Evolutionary conservation across 208 protist species (phyloP), one percentile per base, ranked within the genome.

Genomic region (Leishmania braziliensis): DNA sequence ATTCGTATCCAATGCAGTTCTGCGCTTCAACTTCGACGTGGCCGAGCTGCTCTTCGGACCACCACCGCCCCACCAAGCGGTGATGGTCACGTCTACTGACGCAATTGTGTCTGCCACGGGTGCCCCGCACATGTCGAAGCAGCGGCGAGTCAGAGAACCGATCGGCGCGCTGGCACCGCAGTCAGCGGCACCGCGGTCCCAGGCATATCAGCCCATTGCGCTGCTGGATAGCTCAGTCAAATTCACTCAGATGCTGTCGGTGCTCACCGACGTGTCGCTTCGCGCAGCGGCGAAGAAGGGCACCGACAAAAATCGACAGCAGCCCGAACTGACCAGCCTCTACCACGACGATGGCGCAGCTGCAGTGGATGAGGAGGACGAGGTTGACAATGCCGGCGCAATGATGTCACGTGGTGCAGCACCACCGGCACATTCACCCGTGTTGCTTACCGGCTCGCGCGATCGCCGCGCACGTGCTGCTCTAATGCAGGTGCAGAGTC

Each of bases 21-120:
- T 90, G 5, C 72, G 71, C 10, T 86, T 90, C 70, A 70, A 50
- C 39, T 90, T 90, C 46, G 87, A 90, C 20, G 26, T 60, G 8
- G 3, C 46, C 14, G 26, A 74, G 51, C 78, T 90, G 12, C 62
- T 86, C 36, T 80, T 86, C 48, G 62, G 12, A 20, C 70, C 79
- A 16, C 84, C 77, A 39, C 75, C 68, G 29, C 75, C 65, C 36
- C 74, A 20, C n/a, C 50, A 58, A n/a, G 14, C n/a, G 29, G 16
- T 26, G 16, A 33, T 9, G 18, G 6, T 18, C 10, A 51, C 56
- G 33, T 33, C 74, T 1, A 29, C 81, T 26, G 16, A 36, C 20
- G 71, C 78, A 46, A 63, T 23, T 58, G 70, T 58, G 26, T 14
- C 56, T 76, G 65, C 26, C 69, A 54, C 4, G 60, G 29, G 33